These are phyloP conservation scores for Phaseolus lunatus DNA, from an alignment of 306 rosid genomes.

Conservation along the genomic window DNA sequence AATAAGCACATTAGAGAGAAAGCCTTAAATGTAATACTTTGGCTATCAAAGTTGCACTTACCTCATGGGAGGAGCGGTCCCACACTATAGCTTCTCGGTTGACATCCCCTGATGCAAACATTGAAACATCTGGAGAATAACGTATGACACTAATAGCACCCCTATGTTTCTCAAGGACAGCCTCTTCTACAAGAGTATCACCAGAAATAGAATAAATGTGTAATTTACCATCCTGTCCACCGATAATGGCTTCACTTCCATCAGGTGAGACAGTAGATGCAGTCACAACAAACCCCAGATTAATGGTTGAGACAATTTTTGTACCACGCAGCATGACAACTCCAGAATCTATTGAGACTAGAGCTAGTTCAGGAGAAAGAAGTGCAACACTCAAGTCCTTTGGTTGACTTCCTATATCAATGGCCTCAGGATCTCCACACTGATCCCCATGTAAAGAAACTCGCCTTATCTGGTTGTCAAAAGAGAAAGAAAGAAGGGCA, in stretches of 20 bases:
- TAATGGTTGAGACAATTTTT: constrained; percentile 70
- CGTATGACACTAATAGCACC: constrained; percentile 85
- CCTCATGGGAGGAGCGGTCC: constrained; percentile 83
- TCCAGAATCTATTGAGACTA: constrained; percentile 84
- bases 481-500: constrained; percentile 27
- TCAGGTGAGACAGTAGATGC: constrained; percentile 88
- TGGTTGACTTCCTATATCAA: constrained; percentile 95
- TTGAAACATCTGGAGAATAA: constrained; percentile 90
- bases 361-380: constrained; percentile 79
- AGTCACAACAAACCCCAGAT: constrained; percentile 86
- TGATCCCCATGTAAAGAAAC: constrained; percentile 68
- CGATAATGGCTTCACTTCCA: constrained; percentile 92
- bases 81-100: constrained; percentile 95
- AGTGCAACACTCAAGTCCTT: constrained; percentile 88
- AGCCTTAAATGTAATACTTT: constrained; percentile 27
- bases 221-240: constrained; percentile 93
- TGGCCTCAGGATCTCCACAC: constrained; percentile 78
- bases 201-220: constrained; percentile 76
- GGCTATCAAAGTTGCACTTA: constrained; percentile 41
- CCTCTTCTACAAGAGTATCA: constrained; percentile 81
- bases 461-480: constrained; percentile 71
- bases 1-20: not conserved
- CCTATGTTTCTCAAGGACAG: constrained; percentile 89
- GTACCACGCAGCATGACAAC: constrained; percentile 83
- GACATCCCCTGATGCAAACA: constrained; percentile 97